Base-by-base conservation (phyloP, 768 basidiomycete genomes). In the Clathrus columnatus region DNA sequence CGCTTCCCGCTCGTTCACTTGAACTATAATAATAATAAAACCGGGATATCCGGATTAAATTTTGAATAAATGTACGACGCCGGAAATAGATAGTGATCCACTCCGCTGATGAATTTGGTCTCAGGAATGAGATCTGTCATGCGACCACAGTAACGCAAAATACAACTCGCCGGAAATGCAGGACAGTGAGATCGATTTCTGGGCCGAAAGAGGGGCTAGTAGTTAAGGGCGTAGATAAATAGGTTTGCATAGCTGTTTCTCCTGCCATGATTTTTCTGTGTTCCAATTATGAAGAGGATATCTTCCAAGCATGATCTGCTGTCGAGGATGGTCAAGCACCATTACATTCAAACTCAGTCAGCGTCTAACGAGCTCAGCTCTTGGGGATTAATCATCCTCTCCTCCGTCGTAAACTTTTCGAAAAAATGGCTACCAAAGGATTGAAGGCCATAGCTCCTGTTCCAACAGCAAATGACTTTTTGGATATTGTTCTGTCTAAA, bases 381-480 rank as follows among this genome's bases (percentile, higher is more conserved):
- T n/a, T n/a, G n/a, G n/a, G n/a, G n/a, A n/a, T n/a, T n/a, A n/a
- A n/a, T n/a, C 21, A 21, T 48, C 4, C 42, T 32, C 26, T 42
- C 23, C 47, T 21, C 44, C 41, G 16, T 36, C 28, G 7, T 26
- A 2, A 4, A 32, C 18, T 17, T 41, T 32, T 5, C 30, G n/a
- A n/a, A n/a, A n/a, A 36, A 42, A 81, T 81, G 79, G 89, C 89
- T 68, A 88, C 90, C 50, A 91, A 87, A 69, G 90, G 91, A 55
- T 78, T 98, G 63, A 97, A 97, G 75, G 86, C 88, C 47, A 99
- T 99, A 68, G 89, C 96, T 50, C 96, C 96, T n/a, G 95, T 99
- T 50, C 96, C 96, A 47, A 96, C 91, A 43, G 92, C 95, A 61
- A 74, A 83, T 16, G 95, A 97, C 71, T 97, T 98, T 65, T 69